These are phyloP conservation scores for Lactarius hatsudake DNA, from an alignment of 768 basidiomycete species.

Conservation along the genomic window DNA sequence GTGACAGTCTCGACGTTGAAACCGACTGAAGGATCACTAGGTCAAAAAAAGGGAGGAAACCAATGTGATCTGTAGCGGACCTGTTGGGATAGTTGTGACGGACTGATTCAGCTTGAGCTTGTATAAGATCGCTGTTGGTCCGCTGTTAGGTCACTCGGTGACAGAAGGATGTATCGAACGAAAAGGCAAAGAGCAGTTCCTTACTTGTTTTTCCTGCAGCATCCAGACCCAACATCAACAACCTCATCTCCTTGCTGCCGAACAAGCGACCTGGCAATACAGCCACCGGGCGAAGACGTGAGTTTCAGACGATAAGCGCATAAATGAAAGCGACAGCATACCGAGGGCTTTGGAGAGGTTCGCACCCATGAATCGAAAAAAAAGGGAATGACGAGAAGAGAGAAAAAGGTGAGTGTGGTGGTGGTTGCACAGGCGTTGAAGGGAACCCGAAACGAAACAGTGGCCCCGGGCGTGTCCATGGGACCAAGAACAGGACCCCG, in stretches of 20 bases:
- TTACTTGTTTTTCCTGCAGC: slow-evolving; percentile 98
- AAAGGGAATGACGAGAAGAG: slow-evolving; percentile 51
- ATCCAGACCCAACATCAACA: slow-evolving; percentile 95
- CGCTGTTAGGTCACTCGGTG: slow-evolving; percentile 13
- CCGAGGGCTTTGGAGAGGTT: slow-evolving; percentile 84
- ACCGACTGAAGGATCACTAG: slow-evolving; percentile 57
- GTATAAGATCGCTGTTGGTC: slow-evolving; percentile 83
- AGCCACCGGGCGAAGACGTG: slow-evolving; percentile 14
- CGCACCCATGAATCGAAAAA: slow-evolving; percentile 63
- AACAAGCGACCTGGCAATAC: slow-evolving; percentile 79
- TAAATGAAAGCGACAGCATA: slow-evolving; percentile 34
- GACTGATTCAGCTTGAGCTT: slow-evolving; percentile 99
- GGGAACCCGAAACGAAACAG: not conserved
- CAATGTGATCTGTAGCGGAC: slow-evolving; percentile 40
- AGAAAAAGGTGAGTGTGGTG: slow-evolving; percentile 26
- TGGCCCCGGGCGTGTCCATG: not conserved
- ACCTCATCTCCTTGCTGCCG: slow-evolving; percentile 98
- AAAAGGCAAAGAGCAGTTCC: slow-evolving; percentile 33
- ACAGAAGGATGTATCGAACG: not conserved
- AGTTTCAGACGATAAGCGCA: slow-evolving; percentile 9
- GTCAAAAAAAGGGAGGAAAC: not conserved
- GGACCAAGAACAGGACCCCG: slow-evolving; percentile 6
- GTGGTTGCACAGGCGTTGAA: slow-evolving; percentile 1
- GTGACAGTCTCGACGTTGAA: slow-evolving; percentile 99
- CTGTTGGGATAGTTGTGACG: slow-evolving; percentile 97